Percentiles rank a stretch among this genome's conserved stretches.
phyloP scores from a whole-genome alignment of 139 green algal genomes.

The Chlorella sp. region DNA sequence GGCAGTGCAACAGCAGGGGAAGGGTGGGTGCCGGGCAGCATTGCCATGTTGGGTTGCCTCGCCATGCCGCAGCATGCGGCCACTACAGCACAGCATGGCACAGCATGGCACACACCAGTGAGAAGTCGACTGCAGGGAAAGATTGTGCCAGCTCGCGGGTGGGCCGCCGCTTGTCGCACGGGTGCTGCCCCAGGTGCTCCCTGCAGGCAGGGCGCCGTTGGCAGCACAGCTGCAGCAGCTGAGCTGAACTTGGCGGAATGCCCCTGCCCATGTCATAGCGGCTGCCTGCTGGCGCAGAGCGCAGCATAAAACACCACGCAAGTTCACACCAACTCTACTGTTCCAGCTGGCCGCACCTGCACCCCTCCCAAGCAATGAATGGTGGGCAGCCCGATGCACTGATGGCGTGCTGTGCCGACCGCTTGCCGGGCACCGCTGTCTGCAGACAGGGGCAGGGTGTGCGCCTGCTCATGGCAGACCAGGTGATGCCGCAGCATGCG shows the following conservation, averaged over 20 bases:
- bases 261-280: no score
- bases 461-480: no score
- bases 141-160: neutral
- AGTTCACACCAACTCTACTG: no score
- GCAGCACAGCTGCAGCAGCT: constrained; percentile 32
- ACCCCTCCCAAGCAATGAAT: constrained; percentile 59
- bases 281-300: no score
- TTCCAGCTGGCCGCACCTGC: constrained; percentile 5
- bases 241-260: neutral
- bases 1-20: no score
- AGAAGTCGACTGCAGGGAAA: constrained; percentile 64
- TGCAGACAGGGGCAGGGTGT: constrained; percentile 9
- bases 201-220: neutral
- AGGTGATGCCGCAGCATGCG: neutral
- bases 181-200: constrained; percentile 45
- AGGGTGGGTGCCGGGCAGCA: neutral
- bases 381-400: constrained; percentile 50
- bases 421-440: constrained; percentile 15
- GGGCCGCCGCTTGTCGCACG: constrained; percentile 50
- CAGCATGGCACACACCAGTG: neutral
- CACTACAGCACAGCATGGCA: neutral
- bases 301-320: no score
- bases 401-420: constrained; percentile 45
- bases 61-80: no score
- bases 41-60: no score